Evolutionary conservation across 2,329 filamentous ascomycete genomes (phyloP), one percentile per base, ranked within the genome.

Genomic region (Nothomitra cinnamomea): DNA sequence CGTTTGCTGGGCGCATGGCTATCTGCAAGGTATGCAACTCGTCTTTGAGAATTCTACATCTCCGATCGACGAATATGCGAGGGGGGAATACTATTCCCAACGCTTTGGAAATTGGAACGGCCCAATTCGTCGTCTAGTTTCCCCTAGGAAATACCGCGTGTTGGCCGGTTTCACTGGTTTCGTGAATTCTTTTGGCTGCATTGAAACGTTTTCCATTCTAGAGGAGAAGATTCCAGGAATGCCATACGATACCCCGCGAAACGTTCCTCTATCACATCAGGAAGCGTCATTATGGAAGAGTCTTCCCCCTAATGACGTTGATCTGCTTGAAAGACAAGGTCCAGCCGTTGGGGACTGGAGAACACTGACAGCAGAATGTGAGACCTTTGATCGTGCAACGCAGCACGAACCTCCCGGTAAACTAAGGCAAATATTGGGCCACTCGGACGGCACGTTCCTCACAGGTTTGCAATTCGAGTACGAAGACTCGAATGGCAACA

Each of bases 151-250:
- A 22, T 59, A 51, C 21, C 50, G 58, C 21, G 57, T 56, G n/a
- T 49, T 60, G 25, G 59, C 58, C 32, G 59, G 59, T 17, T 40
- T 60, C n/a, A 58, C 57, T 19, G 58, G 58, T 4, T 61, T 61
- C 47, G 53, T 60, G 17, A 60, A 58, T 51, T 59, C 58, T n/a
- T 40, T 53, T 10, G 59, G 59, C 13, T 58, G 57, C 25, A 57
- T 61, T 51, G 59, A 61, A 52, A 61, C 59, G 5, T 53, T 61
- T 53, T 59, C 55, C 25, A 55, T 60, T 19, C 40, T 61, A 10
- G 59, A 61, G 40, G 55, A 60, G 48, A 59, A 57, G 13, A 12
- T 17, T 8, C 19, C 55, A 36, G 56, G 57, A 8, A 41, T 15
- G 22, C n/a, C 54, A 3, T 41, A 53, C 21, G 32, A 12, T 3